These are phyloP conservation scores for Brassica nigra DNA, from an alignment of 345 rosid species.

Conservation along the genomic window DNA sequence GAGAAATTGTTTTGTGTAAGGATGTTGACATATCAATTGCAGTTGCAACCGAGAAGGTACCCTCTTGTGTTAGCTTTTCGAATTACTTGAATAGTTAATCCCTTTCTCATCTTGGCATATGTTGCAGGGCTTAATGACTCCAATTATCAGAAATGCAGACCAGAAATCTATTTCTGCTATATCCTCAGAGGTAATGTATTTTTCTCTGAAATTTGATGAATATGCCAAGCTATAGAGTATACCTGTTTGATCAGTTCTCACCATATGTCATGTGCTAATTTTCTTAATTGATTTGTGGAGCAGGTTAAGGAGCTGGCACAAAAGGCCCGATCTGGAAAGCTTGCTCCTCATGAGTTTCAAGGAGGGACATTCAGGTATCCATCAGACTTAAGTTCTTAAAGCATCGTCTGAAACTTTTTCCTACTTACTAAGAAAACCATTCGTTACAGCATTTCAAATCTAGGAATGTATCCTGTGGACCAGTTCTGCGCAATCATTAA, in stretches of 20 bases:
- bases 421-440: slow-evolving; percentile 13
- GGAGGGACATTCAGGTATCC: slow-evolving; percentile 96
- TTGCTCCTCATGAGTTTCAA: slow-evolving; percentile 85
- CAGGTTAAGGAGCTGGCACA: slow-evolving; percentile 94
- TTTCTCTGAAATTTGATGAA: slow-evolving; percentile 1
- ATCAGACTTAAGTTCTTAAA: slow-evolving; percentile 3
- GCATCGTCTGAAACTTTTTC: slow-evolving; percentile 10
- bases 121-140: slow-evolving; percentile 94
- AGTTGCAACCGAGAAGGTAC: slow-evolving; percentile 97
- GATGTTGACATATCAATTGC: slow-evolving; percentile 91
- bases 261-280: not conserved
- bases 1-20: slow-evolving; percentile 64
- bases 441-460: slow-evolving; percentile 88
- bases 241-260: slow-evolving; percentile 11
- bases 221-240: slow-evolving; percentile 16
- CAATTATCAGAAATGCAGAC: slow-evolving; percentile 86
- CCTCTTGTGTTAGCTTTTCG: slow-evolving; percentile 20
- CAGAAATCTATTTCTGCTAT: slow-evolving; percentile 89
- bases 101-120: slow-evolving; percentile 38
- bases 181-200: slow-evolving; percentile 66
- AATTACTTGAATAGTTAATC: not conserved
- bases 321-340: slow-evolving; percentile 92
- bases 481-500: slow-evolving; percentile 93
- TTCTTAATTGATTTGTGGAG: slow-evolving; percentile 16
- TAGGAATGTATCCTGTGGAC: slow-evolving; percentile 98